Evolutionary conservation across 495 filamentous ascomycete genomes (phyloP), one percentile per base, ranked within the genome.

Genomic region (Trichocladium uniseriatum): DNA sequence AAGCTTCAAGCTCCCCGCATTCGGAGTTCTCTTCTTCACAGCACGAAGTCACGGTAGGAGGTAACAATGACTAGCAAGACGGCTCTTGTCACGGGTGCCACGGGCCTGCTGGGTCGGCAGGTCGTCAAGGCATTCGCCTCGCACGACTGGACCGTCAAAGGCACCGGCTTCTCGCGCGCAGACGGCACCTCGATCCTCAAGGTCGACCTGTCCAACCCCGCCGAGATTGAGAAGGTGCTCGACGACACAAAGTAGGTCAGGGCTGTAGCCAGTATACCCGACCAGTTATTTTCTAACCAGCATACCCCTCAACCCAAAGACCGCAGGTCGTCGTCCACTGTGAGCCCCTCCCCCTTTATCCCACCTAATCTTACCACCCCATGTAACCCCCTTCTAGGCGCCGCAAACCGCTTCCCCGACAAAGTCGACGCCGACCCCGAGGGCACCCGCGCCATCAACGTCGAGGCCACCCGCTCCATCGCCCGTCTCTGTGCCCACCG

Each of bases 341-440:
- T 89, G 63, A 63, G 80, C 31, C 16, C 21, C 10, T 16, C 29
- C 42, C 31, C 14, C 16, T 11, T 15, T 38, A 19, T 15, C 31
- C 18, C 1, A 4, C 24, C 24, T 27, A 27, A 27, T 10, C 31
- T 10, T 10, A 4, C 31, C 5, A 10, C 48, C 18, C 6, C n/a
- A 1, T 22, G 0, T n/a, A 36, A 37, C 31, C 21, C 10, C 18
- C 15, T 6, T 31, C 14, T 20, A 56, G 55, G 87, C 66, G 90
- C 90, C 27, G 90, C 90, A n/a, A 89, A 95, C 53, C 82, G 87
- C 52, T 92, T 80, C 56, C 90, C 90, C 2, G 89, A 96, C 56
- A 80, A 83, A 57, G 89, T 86, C 62, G 83, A 88, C 52, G 72
- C 78, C 39, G 79, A 95, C 57, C 89, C 89, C 19, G 79, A 81